Evolutionary conservation across 129 eudicot species (phyloP), one percentile per base, ranked within the genome.

Genomic region (Flaveria trinervia): DNA sequence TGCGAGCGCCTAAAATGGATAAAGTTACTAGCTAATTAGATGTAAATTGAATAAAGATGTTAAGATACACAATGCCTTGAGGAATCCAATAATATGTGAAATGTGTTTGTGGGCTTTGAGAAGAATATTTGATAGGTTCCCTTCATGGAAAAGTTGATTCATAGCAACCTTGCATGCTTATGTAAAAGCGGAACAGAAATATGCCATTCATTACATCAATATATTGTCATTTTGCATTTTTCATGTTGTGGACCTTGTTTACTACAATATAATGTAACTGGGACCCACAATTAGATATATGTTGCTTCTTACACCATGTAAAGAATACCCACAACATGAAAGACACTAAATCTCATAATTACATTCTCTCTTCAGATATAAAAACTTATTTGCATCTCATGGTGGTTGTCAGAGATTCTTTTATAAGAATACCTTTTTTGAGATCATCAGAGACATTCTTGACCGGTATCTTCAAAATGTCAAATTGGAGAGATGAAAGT

Each of bases 391-490:
- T 60, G 39, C 66, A 60, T 25, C 39, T 60, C 39, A 60, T 60
- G 26, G 39, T 23, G 36, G 7, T 23, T 60, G 66, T 25, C 39
- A 20, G 22, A 62, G 39, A 15, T 14, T 62, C 14, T 51, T 11
- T 61, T 71, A 39, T 43, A 7, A 15, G 11, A 55, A 74, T 80
- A 95, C 99, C 99, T 91, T 74, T 77, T 5, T 85, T 68, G 65
- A 75, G 80, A 51, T 82, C 85, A 79, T 89, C 86, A 22, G 91
- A 59, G 36, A 67, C 74, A 68, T 56, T 79, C 75, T 62, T 83
- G 61, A 91, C 91, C 7, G 97, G 94, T 65, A 95, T 89, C 77
- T 86, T 86, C 82, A 95, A 33, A 50, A 95, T 84, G 75, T 85
- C 83, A 66, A 84, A 85, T 73, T 89, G 81, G 20, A 69, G 90